Evolutionary conservation across 192 early-diverging fungal species (phyloP).

Genomic region (Coemansia sp.): DNA sequence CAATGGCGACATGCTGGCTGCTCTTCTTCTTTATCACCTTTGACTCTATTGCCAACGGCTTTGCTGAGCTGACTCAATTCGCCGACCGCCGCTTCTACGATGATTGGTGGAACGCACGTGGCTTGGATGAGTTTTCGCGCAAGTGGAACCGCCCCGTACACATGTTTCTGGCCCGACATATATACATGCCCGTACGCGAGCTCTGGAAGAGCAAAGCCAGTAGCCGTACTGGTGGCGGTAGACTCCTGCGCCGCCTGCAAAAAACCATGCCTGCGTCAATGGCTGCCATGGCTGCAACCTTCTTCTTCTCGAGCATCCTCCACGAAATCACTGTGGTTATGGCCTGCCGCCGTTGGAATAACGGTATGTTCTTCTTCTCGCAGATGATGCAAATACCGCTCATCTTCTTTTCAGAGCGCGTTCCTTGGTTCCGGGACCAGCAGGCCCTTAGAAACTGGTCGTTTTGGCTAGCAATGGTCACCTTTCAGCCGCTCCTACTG

Average conservation of each 20-base stretch:
- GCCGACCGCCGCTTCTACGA: constrained; percentile 97
- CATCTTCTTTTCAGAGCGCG: constrained; percentile 58
- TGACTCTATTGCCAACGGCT: constrained; percentile 93
- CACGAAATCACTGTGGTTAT: constrained; percentile 40
- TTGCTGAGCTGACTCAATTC: constrained; percentile 91
- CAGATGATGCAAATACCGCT: constrained; percentile 75
- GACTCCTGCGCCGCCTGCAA: constrained; percentile 1
- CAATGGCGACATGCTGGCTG: constrained; percentile 88
- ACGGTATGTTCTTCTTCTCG: constrained; percentile 44
- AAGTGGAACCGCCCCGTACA: constrained; percentile 98
- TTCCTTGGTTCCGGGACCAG: constrained; percentile 54
- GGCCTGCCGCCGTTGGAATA: constrained; percentile 39
- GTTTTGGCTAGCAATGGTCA: constrained; percentile 91
- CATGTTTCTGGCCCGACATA: constrained; percentile 84
- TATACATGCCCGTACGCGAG: constrained; percentile 80
- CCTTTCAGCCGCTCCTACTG: constrained; percentile 74
- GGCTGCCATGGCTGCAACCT: constrained; percentile 45
- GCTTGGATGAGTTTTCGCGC: constrained; percentile 89
- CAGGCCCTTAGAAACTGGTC: constrained; percentile 70
- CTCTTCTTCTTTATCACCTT: constrained; percentile 94
- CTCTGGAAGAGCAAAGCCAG: constrained; percentile 13
- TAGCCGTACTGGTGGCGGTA: neutral
- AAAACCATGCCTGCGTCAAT: constrained; percentile 22
- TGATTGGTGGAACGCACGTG: constrained; percentile 94
- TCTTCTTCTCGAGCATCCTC: constrained; percentile 45